Conservation (phyloP, 176 grass and related monocot species). For the Oryza australiensis region DNA sequence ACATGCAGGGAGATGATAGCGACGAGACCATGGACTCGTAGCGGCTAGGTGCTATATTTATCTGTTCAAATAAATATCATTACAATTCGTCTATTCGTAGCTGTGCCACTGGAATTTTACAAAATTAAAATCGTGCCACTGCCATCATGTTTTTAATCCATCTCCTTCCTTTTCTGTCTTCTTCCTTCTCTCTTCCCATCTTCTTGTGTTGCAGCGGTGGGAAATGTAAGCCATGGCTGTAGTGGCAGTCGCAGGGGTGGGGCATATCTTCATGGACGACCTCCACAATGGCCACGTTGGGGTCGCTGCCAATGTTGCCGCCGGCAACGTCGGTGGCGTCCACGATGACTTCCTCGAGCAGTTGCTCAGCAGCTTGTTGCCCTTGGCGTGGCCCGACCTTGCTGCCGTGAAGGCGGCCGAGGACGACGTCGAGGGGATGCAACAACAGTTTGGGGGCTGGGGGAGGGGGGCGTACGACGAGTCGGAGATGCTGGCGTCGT, state of each 20-base stretch:
- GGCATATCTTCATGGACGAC: constrained; percentile 57
- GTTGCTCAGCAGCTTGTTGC: constrained; percentile 64
- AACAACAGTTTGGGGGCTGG: constrained; percentile 41
- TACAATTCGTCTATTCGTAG: no score
- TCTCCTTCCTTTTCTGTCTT: no score
- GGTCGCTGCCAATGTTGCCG: not conserved
- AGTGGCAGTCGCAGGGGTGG: not conserved
- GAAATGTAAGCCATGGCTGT: constrained; percentile 64
- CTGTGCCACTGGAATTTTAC: no score
- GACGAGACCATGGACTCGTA: no score
- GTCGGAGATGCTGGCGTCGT: constrained; percentile 61
- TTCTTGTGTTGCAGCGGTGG: no score
- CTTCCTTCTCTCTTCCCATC: no score
- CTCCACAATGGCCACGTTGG: constrained; percentile 20
- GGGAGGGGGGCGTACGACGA: constrained; percentile 78
- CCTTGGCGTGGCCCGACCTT: constrained; percentile 69
- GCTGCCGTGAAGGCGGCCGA: constrained; percentile 7
- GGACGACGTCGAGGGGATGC: constrained; percentile 40
- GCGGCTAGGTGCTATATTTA: no score
- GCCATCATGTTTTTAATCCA: no score
- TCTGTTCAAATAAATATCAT: no score
- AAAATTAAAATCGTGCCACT: no score
- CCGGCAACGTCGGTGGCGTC: constrained; percentile 32
- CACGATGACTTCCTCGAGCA: constrained; percentile 94
- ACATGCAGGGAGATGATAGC: no score